A percentile compares a stretch with the other conserved stretches of the same genome.
These are phyloP conservation scores for Chimonanthus praecox DNA, from an alignment of 164 flowering plant species.

Conservation along the genomic window DNA sequence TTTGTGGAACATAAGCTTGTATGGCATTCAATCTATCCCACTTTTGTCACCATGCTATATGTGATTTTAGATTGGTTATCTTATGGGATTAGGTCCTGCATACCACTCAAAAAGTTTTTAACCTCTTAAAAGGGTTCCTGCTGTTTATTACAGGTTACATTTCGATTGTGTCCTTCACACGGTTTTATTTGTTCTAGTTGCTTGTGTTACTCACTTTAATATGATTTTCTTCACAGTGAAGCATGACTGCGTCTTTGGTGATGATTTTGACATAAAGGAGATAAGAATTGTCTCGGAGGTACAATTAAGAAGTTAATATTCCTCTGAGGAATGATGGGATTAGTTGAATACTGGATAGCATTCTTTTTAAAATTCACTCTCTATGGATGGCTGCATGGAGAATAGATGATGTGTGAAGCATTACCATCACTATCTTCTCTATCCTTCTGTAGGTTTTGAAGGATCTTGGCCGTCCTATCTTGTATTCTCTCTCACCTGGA, in stretches of 20 bases:
- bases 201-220: neutral
- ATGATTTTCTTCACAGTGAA: conserved; percentile 47
- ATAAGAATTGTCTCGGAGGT: conserved; percentile 76
- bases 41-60: too few relatives aligned
- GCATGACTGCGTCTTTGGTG: conserved; percentile 92
- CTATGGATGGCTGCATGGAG: neutral
- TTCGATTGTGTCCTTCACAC: neutral
- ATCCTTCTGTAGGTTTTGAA: conserved; percentile 47
- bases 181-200: neutral
- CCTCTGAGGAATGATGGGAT: too few relatives aligned
- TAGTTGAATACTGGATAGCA: neutral
- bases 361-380: neutral
- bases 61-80: too few relatives aligned
- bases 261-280: conserved; percentile 68
- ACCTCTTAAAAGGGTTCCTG: neutral
- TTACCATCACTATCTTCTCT: neutral
- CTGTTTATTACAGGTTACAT: neutral
- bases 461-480: conserved; percentile 51
- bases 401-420: conserved; percentile 5
- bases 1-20: too few relatives aligned
- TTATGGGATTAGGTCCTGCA: too few relatives aligned
- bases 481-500: conserved; percentile 90
- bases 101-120: too few relatives aligned
- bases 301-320: conserved; percentile 7
- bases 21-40: too few relatives aligned